Evolutionary conservation across 2,329 filamentous ascomycete genomes (phyloP).

Genomic region (Fusarium longipes): DNA sequence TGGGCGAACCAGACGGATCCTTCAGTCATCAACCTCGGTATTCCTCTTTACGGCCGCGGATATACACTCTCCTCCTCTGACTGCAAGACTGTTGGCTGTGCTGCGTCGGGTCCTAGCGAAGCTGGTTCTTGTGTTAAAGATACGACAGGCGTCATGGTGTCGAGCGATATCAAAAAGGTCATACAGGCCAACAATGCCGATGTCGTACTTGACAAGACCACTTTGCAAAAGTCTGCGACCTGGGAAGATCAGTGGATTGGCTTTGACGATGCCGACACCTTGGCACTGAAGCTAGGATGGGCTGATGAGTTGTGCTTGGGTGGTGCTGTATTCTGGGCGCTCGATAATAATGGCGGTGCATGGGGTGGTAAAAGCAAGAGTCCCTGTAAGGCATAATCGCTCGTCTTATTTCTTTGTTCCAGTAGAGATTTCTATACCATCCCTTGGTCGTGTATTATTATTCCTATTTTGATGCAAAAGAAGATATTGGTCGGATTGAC

Average conservation of each 20-base stretch:
- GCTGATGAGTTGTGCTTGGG: slow-evolving; percentile 9
- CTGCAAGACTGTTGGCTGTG: slow-evolving; percentile 4
- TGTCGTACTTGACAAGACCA: slow-evolving; percentile 1
- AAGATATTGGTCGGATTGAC: too few species aligned
- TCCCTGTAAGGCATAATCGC: neutral
- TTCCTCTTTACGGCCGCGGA: slow-evolving; percentile 4
- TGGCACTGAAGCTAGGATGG: slow-evolving; percentile 7
- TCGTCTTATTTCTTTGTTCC: too few species aligned
- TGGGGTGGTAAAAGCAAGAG: neutral
- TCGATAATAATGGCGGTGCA: slow-evolving; percentile 5
- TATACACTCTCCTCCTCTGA: slow-evolving; percentile 1
- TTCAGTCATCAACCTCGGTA: slow-evolving; percentile 6
- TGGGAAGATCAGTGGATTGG: slow-evolving; percentile 10
- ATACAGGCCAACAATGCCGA: neutral
- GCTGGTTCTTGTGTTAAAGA: slow-evolving; percentile 10
- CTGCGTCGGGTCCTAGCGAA: slow-evolving; percentile 1
- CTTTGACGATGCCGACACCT: slow-evolving; percentile 6
- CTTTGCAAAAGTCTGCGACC: slow-evolving; percentile 10
- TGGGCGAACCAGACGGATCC: slow-evolving; percentile 10
- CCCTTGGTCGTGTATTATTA: too few species aligned
- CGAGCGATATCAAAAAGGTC: slow-evolving; percentile 7
- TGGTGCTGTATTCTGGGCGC: slow-evolving; percentile 9
- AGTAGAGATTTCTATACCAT: too few species aligned
- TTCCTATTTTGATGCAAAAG: too few species aligned
- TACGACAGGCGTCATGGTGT: slow-evolving; percentile 9